Evolutionary conservation across 768 basidiomycete species (phyloP), one percentile per base, ranked within the genome.

Genomic region (Russula brevipes): DNA sequence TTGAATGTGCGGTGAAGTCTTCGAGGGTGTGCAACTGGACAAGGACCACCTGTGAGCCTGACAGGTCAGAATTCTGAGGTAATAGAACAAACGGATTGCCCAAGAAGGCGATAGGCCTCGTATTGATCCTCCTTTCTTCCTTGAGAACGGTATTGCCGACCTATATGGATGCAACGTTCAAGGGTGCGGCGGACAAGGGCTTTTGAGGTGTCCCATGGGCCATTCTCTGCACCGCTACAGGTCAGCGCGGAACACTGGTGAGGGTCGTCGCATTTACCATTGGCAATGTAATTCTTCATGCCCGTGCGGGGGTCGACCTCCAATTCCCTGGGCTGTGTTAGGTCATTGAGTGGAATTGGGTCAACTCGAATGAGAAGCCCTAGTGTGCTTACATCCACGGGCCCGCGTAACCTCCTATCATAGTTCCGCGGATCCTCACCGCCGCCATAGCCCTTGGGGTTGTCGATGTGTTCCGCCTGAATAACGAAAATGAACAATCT

Each of bases 141-240:
- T 17, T 77, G 74, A 38, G 81, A 67, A 61, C 86, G 81, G 66
- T 88, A 77, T 69, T 80, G 78, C 3, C 94, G 75, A 1, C 93
- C 94, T 12, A 85, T 73, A 38, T 89, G 84, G 65, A 98, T 92
- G 74, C 94, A 96, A 38, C 80, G 76, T 69, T 88, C 82, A 31
- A 97, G 78, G 0, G 82, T 84, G 24, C 89, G 82, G 31, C 92
- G 80, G 35, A 92, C 84, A 17, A 89, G 82, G 2, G 82, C 86
- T 69, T 86, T 87, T 2, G 89, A 94, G 0, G 94, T 96, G 66
- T 93, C 91, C 94, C 94, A 98, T n/a, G 71, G 63, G 5, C 89
- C 88, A 24, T 79, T 73, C 65, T 90, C 88, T 85, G 66, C 33
- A 47, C 9, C 42, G 0, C n/a, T 30, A 49, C 33, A 31, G 16